phyloP scores from a whole-genome alignment of 345 rosid species.

The Lenwebbia sp. region DNA sequence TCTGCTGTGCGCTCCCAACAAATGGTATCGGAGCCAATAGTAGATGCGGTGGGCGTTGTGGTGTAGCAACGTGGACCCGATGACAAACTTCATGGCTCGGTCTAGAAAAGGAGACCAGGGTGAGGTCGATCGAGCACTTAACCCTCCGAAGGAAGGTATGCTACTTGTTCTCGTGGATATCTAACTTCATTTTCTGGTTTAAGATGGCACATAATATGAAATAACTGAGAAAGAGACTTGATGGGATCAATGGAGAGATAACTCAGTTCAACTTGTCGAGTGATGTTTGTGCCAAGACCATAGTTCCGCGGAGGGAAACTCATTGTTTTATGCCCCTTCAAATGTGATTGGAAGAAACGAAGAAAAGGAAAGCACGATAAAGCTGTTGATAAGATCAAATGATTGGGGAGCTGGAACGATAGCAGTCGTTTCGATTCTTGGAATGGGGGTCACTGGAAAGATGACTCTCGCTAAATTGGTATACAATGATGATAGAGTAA shows the following conservation, averaged over 20 bases:
- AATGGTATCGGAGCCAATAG: no score
- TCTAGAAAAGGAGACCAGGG: no score
- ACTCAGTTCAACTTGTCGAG: not conserved
- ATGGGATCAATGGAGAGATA: not conserved
- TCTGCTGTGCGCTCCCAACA: no score
- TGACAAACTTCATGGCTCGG: no score
- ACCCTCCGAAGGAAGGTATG: conserved; percentile 1
- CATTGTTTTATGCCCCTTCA: conserved; percentile 1
- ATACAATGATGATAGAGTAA: not conserved
- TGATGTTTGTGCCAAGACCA: not conserved
- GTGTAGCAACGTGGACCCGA: no score
- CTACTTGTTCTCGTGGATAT: not conserved
- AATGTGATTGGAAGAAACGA: conserved; percentile 10
- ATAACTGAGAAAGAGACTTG: not conserved
- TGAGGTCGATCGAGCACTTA: not conserved
- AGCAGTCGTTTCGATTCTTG: conserved; percentile 4
- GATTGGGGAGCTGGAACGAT: not conserved
- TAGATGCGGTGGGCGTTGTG: no score
- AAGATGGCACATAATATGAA: not conserved
- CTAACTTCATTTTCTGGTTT: not conserved
- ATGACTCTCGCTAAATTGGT: conserved; percentile 6
- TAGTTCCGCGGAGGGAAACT: not conserved
- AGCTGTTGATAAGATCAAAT: not conserved
- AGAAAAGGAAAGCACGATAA: not conserved
- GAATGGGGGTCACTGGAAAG: conserved; percentile 8